phyloP scores from a whole-genome alignment of 805 yeast genomes.

The Yamadazyma laniorum region DNA sequence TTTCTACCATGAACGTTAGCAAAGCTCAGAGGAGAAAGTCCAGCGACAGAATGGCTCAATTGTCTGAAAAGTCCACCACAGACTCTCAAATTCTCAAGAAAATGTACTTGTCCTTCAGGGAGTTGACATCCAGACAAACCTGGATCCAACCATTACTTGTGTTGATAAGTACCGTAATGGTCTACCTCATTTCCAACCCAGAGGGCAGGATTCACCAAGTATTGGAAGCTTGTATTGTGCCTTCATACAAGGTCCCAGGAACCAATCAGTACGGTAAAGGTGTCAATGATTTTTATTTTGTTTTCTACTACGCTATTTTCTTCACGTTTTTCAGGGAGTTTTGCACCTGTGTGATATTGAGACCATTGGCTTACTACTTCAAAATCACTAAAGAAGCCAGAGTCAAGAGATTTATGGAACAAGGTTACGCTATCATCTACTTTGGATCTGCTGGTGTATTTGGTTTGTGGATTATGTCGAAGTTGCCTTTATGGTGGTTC shows the following conservation, averaged over 20 bases:
- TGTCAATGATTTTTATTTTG: conserved; percentile 73
- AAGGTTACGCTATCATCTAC: conserved; percentile 79
- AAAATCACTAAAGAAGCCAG: conserved; percentile 58
- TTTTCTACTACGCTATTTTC: conserved; percentile 74
- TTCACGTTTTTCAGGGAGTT: conserved; percentile 92
- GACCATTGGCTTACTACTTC: conserved; percentile 60
- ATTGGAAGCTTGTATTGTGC: conserved; percentile 58
- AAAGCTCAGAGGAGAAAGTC: conserved; percentile 37
- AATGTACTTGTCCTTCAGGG: conserved; percentile 56
- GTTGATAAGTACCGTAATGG: conserved; percentile 36
- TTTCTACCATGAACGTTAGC: conserved; percentile 62
- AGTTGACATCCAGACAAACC: conserved; percentile 57
- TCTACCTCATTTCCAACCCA: conserved; percentile 57
- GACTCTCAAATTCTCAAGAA: conserved; percentile 58
- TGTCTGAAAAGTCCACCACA: conserved; percentile 23
- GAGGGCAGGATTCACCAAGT: conserved; percentile 54
- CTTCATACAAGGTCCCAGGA: conserved; percentile 62
- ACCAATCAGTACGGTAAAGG: conserved; percentile 87
- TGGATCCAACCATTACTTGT: conserved; percentile 70
- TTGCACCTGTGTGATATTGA: conserved; percentile 74
- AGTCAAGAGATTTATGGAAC: conserved; percentile 85
- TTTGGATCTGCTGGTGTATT: conserved; percentile 79
- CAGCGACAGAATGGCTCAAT: conserved; percentile 29
- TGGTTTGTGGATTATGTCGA: conserved; percentile 83
- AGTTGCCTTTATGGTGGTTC: conserved; percentile 85